A percentile compares a stretch with the other conserved stretches of the same genome.
These are phyloP conservation scores for Geotrichum bryndzae DNA, from an alignment of 1,139 yeast species.

Conservation along the genomic window DNA sequence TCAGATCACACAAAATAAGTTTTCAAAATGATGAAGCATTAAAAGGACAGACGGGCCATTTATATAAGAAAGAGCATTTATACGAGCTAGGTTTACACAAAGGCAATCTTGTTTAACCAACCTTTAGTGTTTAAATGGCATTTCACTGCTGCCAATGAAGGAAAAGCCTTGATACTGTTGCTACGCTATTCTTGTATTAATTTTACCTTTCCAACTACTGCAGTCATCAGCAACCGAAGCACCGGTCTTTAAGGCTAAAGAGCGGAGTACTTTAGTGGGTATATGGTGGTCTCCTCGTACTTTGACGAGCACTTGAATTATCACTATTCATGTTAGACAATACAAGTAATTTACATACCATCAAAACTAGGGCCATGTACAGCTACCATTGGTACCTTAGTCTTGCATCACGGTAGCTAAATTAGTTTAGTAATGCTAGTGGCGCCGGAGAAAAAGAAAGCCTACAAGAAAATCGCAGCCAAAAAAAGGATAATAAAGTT, in stretches of 20 bases:
- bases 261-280: background rate
- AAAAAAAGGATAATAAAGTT: background rate
- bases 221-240: background rate
- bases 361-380: background rate
- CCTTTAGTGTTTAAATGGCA: background rate
- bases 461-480: background rate
- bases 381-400: background rate
- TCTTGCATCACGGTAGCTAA: background rate
- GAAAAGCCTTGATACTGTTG: background rate
- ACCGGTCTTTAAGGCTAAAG: background rate
- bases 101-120: background rate
- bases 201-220: background rate
- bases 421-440: background rate
- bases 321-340: background rate
- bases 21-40: background rate
- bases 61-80: background rate
- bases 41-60: background rate
- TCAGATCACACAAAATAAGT: background rate
- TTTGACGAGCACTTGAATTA: background rate
- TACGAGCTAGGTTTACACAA: background rate
- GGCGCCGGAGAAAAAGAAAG: background rate
- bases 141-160: background rate
- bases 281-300: background rate
- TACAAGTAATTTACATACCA: background rate
- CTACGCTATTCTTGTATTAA: background rate